phyloP scores from a whole-genome alignment of 2,329 filamentous ascomycete genomes.

The Furcasterigmium sp. region DNA sequence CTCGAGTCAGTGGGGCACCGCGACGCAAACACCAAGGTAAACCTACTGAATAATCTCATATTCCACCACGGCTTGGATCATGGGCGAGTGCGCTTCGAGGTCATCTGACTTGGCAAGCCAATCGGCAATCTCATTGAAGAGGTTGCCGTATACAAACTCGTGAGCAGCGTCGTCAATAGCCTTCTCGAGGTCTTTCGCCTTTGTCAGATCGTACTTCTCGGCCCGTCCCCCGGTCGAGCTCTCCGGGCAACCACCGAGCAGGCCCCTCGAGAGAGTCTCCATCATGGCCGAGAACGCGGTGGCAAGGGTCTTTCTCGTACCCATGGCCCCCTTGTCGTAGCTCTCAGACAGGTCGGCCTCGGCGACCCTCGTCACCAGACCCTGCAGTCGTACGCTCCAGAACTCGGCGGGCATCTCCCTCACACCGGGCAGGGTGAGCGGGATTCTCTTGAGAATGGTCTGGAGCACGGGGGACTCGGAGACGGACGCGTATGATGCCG shows the following conservation, averaged over 20 bases:
- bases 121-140: conserved; percentile 61
- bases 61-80: conserved; percentile 60
- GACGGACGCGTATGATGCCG: conserved; percentile 16
- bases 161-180: conserved; percentile 66
- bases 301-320: conserved; percentile 68
- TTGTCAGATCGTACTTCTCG: conserved; percentile 49
- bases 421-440: conserved; percentile 62
- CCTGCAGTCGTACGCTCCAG: conserved; percentile 58
- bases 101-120: conserved; percentile 55
- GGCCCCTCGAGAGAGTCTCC: conserved; percentile 63
- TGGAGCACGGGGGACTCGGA: conserved; percentile 64
- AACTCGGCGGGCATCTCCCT: conserved; percentile 57
- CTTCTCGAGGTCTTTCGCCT: conserved; percentile 53
- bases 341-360: conserved; percentile 71
- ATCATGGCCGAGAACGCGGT: conserved; percentile 66
- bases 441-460: conserved; percentile 58
- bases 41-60: conserved; percentile 64
- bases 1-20: conserved; percentile 8
- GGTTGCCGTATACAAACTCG: conserved; percentile 60
- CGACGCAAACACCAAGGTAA: too few relatives aligned
- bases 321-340: conserved; percentile 73
- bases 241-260: conserved; percentile 53
- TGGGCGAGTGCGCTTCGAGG: conserved; percentile 57
- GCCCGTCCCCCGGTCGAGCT: conserved; percentile 13
- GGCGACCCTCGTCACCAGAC: conserved; percentile 55